These are phyloP conservation scores for Candida krabiensis DNA, from an alignment of 805 yeast genomes.

Conservation along the genomic window DNA sequence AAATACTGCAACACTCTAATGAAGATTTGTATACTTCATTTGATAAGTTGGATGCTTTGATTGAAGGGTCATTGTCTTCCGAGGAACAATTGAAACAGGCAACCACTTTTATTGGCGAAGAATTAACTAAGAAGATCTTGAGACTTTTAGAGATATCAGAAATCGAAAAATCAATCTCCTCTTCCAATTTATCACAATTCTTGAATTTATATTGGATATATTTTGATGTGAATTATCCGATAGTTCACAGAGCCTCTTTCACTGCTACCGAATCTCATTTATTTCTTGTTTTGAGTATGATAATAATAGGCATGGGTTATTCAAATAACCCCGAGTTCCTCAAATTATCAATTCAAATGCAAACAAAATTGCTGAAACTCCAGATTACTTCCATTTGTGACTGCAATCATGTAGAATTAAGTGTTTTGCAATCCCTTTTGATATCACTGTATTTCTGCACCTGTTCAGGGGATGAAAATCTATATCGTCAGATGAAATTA, in stretches of 20 bases:
- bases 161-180: too few species aligned
- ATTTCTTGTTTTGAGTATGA: slow-evolving; percentile 51
- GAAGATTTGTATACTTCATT: too few species aligned
- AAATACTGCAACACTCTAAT: too few species aligned
- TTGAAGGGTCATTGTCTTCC: too few species aligned
- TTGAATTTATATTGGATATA: slow-evolving; percentile 60
- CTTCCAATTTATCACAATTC: too few species aligned
- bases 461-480: slow-evolving; percentile 23
- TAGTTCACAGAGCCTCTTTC: slow-evolving; percentile 48
- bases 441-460: slow-evolving; percentile 25
- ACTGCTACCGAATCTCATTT: slow-evolving; percentile 49
- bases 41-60: too few species aligned
- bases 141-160: too few species aligned
- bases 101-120: too few species aligned
- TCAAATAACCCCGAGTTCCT: too few species aligned
- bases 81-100: too few species aligned
- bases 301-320: slow-evolving; percentile 48
- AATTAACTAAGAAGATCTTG: too few species aligned
- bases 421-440: slow-evolving; percentile 26
- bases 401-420: slow-evolving; percentile 16
- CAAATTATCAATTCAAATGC: too few species aligned
- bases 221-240: slow-evolving; percentile 53
- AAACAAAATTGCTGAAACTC: slow-evolving; percentile 17
- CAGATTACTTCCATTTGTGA: slow-evolving; percentile 18
- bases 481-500: slow-evolving; percentile 12